Evolutionary conservation across 257 asterid genomes (phyloP), one percentile per base, ranked within the genome.

Genomic region (Datura wrightii): DNA sequence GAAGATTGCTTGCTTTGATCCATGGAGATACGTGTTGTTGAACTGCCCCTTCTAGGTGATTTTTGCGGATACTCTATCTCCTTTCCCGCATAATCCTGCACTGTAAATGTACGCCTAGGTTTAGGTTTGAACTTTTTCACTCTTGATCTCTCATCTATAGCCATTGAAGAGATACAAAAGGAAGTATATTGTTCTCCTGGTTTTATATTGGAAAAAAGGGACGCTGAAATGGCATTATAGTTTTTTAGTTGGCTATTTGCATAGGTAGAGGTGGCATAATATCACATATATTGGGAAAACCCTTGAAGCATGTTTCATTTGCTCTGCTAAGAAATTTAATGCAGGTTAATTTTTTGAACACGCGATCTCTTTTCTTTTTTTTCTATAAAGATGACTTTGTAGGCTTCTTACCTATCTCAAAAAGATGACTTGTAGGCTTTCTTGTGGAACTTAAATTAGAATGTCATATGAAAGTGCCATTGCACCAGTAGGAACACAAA

Each of bases 231-330:
- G 50, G 24, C 52, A 16, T 39, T 41, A 15, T 41, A 41, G 39
- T 34, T 13, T 5, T 65, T 36, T 14, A 13, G 46, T 65, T 65
- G n/a, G 46, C 46, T 36, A 46, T 41, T 36, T 65, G 46, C 41
- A 41, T 13, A 36, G 36, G 41, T 5, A 5, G 74, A 36, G 36
- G 46, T 65, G 74, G 74, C 74, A 65, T 65, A 65, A 65, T 65
- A 63, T 65, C 46, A 65, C 74, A 65, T 36, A 36, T 65, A 36
- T 65, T 65, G 74, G 46, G 74, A 36, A 65, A 65, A 65, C 74
- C 46, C 74, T 36, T 54, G 18, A 54, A 54, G 14, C n/a, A 54
- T 54, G 58, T 54, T 54, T 54, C 59, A 1, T 14, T 54, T 54
- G 59, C n/a, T 54, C 18, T 13, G n/a, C 11, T 3, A 13, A 4